Conservation (phyloP, 805 yeast genomes). For the Brettanomyces anomalus region DNA sequence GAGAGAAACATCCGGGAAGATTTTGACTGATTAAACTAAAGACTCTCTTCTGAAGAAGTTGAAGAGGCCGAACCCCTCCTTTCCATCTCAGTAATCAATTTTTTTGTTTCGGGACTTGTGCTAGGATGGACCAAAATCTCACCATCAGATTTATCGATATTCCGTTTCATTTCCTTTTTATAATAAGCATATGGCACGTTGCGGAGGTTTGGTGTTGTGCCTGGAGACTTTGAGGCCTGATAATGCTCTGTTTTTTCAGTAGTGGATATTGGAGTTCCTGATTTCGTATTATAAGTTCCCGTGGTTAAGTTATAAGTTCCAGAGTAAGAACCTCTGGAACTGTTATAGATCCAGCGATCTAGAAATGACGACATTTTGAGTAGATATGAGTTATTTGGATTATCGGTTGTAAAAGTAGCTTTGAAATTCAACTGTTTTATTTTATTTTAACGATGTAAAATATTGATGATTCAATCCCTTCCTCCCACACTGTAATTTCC, state of each 20-base stretch:
- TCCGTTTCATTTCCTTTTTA: neutral
- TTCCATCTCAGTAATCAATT: neutral
- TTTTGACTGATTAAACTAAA: no score
- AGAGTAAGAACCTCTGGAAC: conserved; percentile 10
- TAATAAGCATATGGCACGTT: conserved; percentile 25
- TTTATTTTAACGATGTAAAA: no score
- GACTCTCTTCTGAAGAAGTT: conserved; percentile 2
- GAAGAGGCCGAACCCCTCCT: conserved; percentile 2
- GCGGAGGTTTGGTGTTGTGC: conserved; percentile 20
- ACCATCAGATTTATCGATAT: neutral
- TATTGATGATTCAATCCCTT: neutral
- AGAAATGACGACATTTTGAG: conserved; percentile 23
- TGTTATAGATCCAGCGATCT: conserved; percentile 27
- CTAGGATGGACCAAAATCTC: no score
- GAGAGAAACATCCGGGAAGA: no score
- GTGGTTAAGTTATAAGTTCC: conserved; percentile 17
- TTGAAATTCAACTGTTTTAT: no score
- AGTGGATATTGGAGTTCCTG: conserved; percentile 5
- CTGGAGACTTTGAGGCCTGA: neutral
- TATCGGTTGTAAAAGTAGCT: neutral
- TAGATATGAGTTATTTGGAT: neutral
- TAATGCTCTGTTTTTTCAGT: conserved; percentile 8
- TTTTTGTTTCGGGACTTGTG: neutral
- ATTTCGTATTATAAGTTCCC: conserved; percentile 16
- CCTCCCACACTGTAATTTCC: neutral